Evolutionary conservation across 768 basidiomycete genomes (phyloP).

Genomic region (Mycena vitilis): DNA sequence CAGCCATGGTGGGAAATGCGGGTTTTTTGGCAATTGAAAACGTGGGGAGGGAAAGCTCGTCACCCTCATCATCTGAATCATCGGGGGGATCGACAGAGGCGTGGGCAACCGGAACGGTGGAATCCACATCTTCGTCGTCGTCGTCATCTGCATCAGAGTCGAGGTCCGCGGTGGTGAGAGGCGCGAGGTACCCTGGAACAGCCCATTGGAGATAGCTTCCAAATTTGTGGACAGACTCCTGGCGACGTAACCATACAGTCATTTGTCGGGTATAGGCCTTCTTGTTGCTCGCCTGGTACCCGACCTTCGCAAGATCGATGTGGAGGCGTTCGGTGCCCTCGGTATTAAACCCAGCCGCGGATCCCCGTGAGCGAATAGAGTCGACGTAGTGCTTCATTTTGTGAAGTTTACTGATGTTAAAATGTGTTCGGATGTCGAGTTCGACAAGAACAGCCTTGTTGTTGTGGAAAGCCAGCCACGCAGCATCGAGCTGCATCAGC

Average conservation of each 20-base stretch:
- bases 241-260: conserved; percentile 46
- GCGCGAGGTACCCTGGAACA: conserved; percentile 9
- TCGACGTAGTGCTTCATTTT: conserved; percentile 42
- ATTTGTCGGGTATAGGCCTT: conserved; percentile 48
- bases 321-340: conserved; percentile 50
- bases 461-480: conserved; percentile 40
- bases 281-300: conserved; percentile 40
- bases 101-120: too few species aligned
- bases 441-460: conserved; percentile 43
- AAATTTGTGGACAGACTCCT: conserved; percentile 39
- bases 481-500: conserved; percentile 36
- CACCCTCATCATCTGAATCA: conserved; percentile 7
- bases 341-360: conserved; percentile 42
- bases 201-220: conserved; percentile 18
- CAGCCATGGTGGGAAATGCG: conserved; percentile 7
- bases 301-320: conserved; percentile 46
- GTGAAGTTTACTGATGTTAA: conserved; percentile 52
- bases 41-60: background rate
- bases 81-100: background rate
- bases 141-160: background rate
- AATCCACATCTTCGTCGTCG: background rate
- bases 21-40: conserved; percentile 35
- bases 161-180: background rate
- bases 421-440: conserved; percentile 38
- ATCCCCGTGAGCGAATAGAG: conserved; percentile 33